A percentile compares a stretch with the other conserved stretches of the same genome.
These are phyloP conservation scores for Fraxinus albicans DNA, from an alignment of 305 asterid genomes.

Conservation along the genomic window DNA sequence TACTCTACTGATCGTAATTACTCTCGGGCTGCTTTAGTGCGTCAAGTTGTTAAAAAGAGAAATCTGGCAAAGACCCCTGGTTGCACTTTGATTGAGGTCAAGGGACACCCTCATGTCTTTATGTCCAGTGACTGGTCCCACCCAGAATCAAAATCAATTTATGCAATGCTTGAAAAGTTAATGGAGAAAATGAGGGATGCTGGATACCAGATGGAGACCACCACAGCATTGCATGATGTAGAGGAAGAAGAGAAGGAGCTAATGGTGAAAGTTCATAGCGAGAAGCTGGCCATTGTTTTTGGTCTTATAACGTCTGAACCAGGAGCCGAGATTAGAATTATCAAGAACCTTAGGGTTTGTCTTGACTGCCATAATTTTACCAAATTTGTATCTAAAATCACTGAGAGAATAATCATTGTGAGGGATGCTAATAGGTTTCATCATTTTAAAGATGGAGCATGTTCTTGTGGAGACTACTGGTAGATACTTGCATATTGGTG, in stretches of 20 bases:
- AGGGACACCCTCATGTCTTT: slow-evolving; percentile 64
- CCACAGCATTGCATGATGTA: slow-evolving; percentile 72
- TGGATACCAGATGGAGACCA: slow-evolving; percentile 69
- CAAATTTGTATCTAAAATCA: slow-evolving; percentile 58
- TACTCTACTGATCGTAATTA: slow-evolving; percentile 56
- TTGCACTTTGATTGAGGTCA: slow-evolving; percentile 72
- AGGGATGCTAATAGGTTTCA: slow-evolving; percentile 93
- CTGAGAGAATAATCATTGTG: slow-evolving; percentile 56
- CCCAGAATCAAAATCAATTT: slow-evolving; percentile 47
- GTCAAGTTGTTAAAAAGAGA: slow-evolving; percentile 55
- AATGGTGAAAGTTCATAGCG: slow-evolving; percentile 82
- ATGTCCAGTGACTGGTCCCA: slow-evolving; percentile 66
- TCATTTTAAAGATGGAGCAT: slow-evolving; percentile 62
- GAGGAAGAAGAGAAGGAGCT: slow-evolving; percentile 89
- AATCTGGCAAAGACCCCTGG: slow-evolving; percentile 72
- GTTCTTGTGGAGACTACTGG: slow-evolving; percentile 87
- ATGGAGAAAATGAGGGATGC: slow-evolving; percentile 72
- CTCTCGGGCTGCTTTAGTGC: slow-evolving; percentile 66
- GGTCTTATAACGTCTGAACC: slow-evolving; percentile 62
- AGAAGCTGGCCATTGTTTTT: slow-evolving; percentile 79
- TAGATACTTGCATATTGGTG: slow-evolving; percentile 7
- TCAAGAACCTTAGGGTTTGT: slow-evolving; percentile 87
- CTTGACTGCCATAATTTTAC: slow-evolving; percentile 81
- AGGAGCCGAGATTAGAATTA: slow-evolving; percentile 65
- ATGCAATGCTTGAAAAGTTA: slow-evolving; percentile 52